Evolutionary conservation across 306 rosid species (phyloP), one percentile per base, ranked within the genome.

Genomic region (Lathyrus oleraceus): DNA sequence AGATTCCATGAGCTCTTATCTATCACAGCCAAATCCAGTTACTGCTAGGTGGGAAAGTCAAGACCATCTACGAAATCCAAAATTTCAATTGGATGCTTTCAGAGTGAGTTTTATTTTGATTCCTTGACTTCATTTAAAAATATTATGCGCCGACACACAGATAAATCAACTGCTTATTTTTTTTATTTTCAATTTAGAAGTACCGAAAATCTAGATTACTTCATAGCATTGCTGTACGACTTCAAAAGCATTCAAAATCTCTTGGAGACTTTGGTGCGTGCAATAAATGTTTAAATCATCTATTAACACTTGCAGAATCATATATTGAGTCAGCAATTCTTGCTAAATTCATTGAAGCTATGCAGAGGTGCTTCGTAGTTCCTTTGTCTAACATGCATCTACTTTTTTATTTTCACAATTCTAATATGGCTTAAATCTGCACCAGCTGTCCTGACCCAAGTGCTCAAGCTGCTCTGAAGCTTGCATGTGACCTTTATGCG

Each of bases 201-300:
- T 85, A 94, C 65, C 97, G 98, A 66, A 94, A 97, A 61, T 94
- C 98, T 52, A 81, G 94, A 65, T 75, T 94, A 71, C 98, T 94
- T 85, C 98, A 94, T 54, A 94, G 95, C 81, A 97, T 81, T 65
- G 90, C 89, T 60, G 79, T 90, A 25, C 82, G 97, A 70, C 92
- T 94, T 25, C 85, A 77, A 40, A 94, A 94, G 85, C 97, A 94
- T 78, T 83, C 96, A 28, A 90, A 90, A 83, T 61, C 83, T 40
- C 98, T 90, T 42, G 98, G 98, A 65, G 59, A 73, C 66, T 94
- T 94, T 77, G 96, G 96, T 61, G 96, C 97, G 54, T 94, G 98
- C 97, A 94, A 94, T 74, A 83, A 96, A 83, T 94, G 98, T 83
- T 86, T 94, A n/a, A n/a, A n/a, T n/a, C n/a, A n/a, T n/a, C n/a